Evolutionary conservation across 2,329 filamentous ascomycete genomes (phyloP).

Genomic region (Aspergillus brunneoviolaceus): DNA sequence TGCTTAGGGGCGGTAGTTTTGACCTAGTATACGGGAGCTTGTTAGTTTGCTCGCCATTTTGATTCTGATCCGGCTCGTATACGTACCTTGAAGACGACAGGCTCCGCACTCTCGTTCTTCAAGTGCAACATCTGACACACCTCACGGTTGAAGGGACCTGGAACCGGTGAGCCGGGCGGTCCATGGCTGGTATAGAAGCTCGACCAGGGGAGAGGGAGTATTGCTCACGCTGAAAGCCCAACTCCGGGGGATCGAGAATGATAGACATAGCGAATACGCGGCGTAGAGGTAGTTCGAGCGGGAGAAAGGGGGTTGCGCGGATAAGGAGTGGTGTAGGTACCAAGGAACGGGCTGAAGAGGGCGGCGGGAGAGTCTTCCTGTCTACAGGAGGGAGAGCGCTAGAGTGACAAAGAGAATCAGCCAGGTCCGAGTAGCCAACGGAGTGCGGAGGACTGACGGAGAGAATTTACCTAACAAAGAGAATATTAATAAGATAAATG

Average conservation of each 20-base stretch:
- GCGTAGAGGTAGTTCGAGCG: conserved; percentile 17
- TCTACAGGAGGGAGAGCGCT: conserved; percentile 1
- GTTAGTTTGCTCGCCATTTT: conserved; percentile 26
- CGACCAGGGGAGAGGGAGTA: conserved; percentile 11
- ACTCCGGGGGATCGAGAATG: conserved; percentile 85
- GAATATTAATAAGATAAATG: not conserved
- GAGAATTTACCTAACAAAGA: not conserved
- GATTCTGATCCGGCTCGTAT: not conserved
- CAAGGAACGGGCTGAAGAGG: conserved; percentile 7
- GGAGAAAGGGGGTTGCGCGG: conserved; percentile 12
- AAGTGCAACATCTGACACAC: conserved; percentile 62
- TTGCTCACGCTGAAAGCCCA: conserved; percentile 80
- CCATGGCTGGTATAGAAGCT: not conserved
- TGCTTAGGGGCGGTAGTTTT: conserved; percentile 99
- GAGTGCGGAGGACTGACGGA: not conserved
- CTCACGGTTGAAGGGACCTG: conserved; percentile 64
- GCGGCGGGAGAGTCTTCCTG: conserved; percentile 2
- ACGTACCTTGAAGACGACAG: conserved; percentile 64
- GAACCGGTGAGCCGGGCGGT: not conserved
- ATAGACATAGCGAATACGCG: conserved; percentile 72
- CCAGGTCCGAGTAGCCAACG: not conserved
- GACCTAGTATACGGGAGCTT: conserved; percentile 59
- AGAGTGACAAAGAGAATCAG: conserved; percentile 1
- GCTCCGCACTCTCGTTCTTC: conserved; percentile 57
- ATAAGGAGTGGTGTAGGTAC: conserved; percentile 8